These are phyloP conservation scores for Wickerhamiella alocasiicola DNA, from an alignment of 805 yeast genomes.

Conservation along the genomic window DNA sequence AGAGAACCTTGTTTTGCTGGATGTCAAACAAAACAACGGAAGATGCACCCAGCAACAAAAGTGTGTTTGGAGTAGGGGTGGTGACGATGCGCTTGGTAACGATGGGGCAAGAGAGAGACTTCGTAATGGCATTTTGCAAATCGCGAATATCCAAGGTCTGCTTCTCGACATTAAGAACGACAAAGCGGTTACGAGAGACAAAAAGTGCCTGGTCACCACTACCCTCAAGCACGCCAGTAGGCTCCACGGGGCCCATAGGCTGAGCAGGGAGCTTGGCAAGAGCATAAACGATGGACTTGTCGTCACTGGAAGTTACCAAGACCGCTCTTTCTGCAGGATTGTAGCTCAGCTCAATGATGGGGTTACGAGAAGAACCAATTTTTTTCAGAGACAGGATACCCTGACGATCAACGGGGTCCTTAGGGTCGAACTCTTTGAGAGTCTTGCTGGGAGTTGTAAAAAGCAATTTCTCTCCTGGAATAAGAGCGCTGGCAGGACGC, in stretches of 20 bases:
- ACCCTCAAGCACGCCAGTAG: slow-evolving; percentile 67
- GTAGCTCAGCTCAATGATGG: slow-evolving; percentile 72
- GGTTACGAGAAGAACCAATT: slow-evolving; percentile 75
- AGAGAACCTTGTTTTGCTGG: slow-evolving; percentile 73
- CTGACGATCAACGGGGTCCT: slow-evolving; percentile 44
- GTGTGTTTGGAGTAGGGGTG: slow-evolving; percentile 68
- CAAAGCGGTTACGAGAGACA: slow-evolving; percentile 90
- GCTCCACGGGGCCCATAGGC: slow-evolving; percentile 87
- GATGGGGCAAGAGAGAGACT: slow-evolving; percentile 45
- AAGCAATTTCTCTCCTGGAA: slow-evolving; percentile 58
- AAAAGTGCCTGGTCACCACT: slow-evolving; percentile 77
- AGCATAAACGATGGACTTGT: slow-evolving; percentile 56
- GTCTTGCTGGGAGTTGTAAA: slow-evolving; percentile 77
- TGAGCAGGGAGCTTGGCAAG: slow-evolving; percentile 71
- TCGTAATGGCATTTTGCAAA: slow-evolving; percentile 68
- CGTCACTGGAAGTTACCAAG: slow-evolving; percentile 48
- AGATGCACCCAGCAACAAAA: slow-evolving; percentile 59
- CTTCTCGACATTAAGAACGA: slow-evolving; percentile 53
- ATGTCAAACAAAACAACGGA: slow-evolving; percentile 78
- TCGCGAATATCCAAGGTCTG: slow-evolving; percentile 74
- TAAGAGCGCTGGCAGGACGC: slow-evolving; percentile 70
- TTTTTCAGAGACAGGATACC: slow-evolving; percentile 77
- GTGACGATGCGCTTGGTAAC: slow-evolving; percentile 58
- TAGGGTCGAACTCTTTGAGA: slow-evolving; percentile 66
- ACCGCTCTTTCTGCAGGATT: slow-evolving; percentile 87